These are phyloP conservation scores for Populus pruinosa DNA, from an alignment of 345 rosid genomes.

Conservation along the genomic window DNA sequence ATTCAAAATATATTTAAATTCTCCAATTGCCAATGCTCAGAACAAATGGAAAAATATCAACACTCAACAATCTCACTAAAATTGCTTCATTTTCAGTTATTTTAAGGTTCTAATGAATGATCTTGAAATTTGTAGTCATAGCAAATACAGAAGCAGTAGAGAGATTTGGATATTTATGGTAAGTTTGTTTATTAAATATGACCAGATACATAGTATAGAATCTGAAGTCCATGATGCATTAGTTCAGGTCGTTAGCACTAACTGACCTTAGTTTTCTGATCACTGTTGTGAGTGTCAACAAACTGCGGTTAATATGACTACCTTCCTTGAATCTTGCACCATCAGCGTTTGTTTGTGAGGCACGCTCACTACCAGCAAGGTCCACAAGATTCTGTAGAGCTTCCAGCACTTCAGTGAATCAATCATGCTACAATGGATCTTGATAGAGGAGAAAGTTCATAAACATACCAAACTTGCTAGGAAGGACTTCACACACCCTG, in stretches of 20 bases:
- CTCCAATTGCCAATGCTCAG: neutral
- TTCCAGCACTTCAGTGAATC: slow-evolving; percentile 11
- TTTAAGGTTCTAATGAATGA: neutral
- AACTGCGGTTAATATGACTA: slow-evolving; percentile 89
- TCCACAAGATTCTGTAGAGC: slow-evolving; percentile 85
- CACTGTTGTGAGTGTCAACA: slow-evolving; percentile 86
- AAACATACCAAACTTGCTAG: slow-evolving; percentile 79
- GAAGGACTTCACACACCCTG: slow-evolving; percentile 73
- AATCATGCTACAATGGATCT: neutral
- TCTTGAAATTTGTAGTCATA: neutral
- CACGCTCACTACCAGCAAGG: slow-evolving; percentile 98
- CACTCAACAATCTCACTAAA: neutral
- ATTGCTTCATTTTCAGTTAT: neutral
- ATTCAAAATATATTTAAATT: neutral
- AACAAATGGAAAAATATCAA: neutral
- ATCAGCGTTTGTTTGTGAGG: slow-evolving; percentile 76
- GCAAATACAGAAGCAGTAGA: neutral
- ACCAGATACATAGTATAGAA: neutral
- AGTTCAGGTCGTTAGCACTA: slow-evolving; percentile 11
- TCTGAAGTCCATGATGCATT: neutral
- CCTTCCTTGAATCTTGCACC: slow-evolving; percentile 90
- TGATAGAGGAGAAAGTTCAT: slow-evolving; percentile 13
- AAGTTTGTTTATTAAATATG: neutral
- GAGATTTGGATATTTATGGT: neutral
- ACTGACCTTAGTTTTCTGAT: slow-evolving; percentile 94